phyloP scores from a whole-genome alignment of 1,284 basidiomycete genomes.

The Megacollybia platyphylla region DNA sequence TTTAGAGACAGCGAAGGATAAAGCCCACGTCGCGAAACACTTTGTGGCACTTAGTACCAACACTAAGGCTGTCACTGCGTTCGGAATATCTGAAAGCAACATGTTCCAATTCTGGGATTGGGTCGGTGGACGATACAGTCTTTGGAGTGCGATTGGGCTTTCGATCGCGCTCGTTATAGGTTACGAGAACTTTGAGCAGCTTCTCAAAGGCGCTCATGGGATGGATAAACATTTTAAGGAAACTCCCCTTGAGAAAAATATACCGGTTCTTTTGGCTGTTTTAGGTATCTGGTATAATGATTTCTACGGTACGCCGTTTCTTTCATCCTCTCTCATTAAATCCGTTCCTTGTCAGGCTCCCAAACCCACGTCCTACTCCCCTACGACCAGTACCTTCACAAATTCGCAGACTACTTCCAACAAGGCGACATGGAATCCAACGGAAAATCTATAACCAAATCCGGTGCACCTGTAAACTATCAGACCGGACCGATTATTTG shows the following conservation, averaged over 20 bases:
- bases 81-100: slow-evolving; percentile 86
- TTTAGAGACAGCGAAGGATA: slow-evolving; percentile 73
- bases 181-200: slow-evolving; percentile 86
- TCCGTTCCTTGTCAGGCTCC: slow-evolving; percentile 32
- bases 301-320: slow-evolving; percentile 61
- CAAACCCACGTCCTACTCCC: slow-evolving; percentile 94
- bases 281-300: slow-evolving; percentile 98
- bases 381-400: slow-evolving; percentile 98
- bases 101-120: slow-evolving; percentile 99
- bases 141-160: slow-evolving; percentile 97
- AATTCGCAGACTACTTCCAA: slow-evolving; percentile 99
- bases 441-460: slow-evolving; percentile 93
- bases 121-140: slow-evolving; percentile 96
- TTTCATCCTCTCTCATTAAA: neutral
- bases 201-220: slow-evolving; percentile 87
- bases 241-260: slow-evolving; percentile 80
- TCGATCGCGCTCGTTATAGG: slow-evolving; percentile 91
- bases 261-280: slow-evolving; percentile 88
- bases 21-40: slow-evolving; percentile 94
- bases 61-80: slow-evolving; percentile 87
- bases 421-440: slow-evolving; percentile 99
- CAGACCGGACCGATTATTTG: slow-evolving; percentile 99
- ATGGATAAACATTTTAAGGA: slow-evolving; percentile 97
- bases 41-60: slow-evolving; percentile 98
- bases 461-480: slow-evolving; percentile 86